These are phyloP conservation scores for Parietaria judaica DNA, from an alignment of 306 rosid species.

Conservation along the genomic window DNA sequence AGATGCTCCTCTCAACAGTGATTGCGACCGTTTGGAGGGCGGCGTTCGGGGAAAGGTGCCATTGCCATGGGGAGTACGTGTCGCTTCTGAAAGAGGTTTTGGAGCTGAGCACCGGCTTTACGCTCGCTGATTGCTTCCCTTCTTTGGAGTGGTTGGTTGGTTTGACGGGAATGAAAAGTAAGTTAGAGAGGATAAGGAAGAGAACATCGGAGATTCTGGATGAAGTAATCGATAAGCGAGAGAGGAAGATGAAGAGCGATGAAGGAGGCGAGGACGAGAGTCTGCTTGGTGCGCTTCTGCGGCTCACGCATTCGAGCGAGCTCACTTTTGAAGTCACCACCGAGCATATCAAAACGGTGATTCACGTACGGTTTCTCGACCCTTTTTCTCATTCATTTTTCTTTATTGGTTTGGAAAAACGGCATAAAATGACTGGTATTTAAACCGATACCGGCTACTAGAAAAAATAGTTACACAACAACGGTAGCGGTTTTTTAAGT, in stretches of 20 bases:
- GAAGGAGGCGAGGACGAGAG: constrained; percentile 1
- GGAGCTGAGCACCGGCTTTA: background rate
- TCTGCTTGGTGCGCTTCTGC: constrained; percentile 9
- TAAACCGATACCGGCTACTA: too few relatives aligned
- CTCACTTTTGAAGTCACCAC: constrained; percentile 3
- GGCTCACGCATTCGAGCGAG: background rate
- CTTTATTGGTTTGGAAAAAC: too few relatives aligned
- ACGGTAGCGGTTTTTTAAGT: too few relatives aligned
- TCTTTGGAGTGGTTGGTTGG: background rate
- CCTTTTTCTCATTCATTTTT: too few relatives aligned
- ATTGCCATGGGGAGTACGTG: constrained; percentile 5
- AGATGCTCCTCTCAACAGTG: background rate
- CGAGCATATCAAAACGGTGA: constrained; percentile 11
- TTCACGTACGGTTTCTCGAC: background rate
- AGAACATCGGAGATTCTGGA: constrained; percentile 11
- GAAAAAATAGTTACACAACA: too few relatives aligned
- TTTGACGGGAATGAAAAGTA: background rate
- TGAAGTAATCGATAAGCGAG: constrained; percentile 1
- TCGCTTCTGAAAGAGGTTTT: background rate
- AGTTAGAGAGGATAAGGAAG: background rate
- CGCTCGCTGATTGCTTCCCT: constrained; percentile 10
- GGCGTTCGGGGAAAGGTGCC: constrained; percentile 1
- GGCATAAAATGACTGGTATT: too few relatives aligned
- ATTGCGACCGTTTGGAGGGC: background rate
- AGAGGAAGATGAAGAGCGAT: background rate